Conservation (phyloP, 176 grass and related monocot genomes). For the Oryza meridionalis region DNA sequence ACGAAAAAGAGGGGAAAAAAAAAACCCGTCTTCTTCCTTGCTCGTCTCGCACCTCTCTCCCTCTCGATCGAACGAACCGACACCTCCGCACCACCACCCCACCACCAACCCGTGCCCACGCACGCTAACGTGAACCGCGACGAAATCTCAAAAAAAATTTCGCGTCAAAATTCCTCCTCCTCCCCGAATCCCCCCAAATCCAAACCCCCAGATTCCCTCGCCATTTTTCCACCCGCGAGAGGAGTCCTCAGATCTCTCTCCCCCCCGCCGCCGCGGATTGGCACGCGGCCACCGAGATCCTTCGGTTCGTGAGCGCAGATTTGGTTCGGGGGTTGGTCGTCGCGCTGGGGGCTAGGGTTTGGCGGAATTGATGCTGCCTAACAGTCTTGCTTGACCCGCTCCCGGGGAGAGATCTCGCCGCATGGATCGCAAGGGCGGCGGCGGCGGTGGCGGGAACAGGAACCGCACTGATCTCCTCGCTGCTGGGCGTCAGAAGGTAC, state of each 20-base stretch:
- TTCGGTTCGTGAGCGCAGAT: not conserved
- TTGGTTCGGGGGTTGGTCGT: not conserved
- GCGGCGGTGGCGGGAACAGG: conserved; percentile 36
- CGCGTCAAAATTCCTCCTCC: conserved; percentile 10
- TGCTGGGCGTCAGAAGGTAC: conserved; percentile 87
- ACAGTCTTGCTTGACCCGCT: conserved; percentile 42
- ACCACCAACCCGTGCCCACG: conserved; percentile 10
- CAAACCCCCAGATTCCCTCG: conserved; percentile 44
- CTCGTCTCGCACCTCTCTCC: not conserved
- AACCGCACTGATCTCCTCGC: conserved; percentile 83
- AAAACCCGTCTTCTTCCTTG: conserved; percentile 18
- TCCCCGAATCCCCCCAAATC: conserved; percentile 37
- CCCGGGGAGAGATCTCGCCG: conserved; percentile 49
- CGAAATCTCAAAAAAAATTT: conserved; percentile 27
- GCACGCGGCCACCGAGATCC: not conserved
- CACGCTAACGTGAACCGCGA: conserved; percentile 38
- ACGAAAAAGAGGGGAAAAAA: not conserved
- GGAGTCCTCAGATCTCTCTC: not conserved
- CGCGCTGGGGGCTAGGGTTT: conserved; percentile 7
- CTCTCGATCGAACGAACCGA: conserved; percentile 22
- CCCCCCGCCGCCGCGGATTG: not conserved
- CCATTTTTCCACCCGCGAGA: not conserved
- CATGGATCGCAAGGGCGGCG: conserved; percentile 57
- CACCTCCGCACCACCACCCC: conserved; percentile 29
- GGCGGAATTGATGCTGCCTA: conserved; percentile 52